Conservation (phyloP, 2,329 filamentous ascomycete species). For the Nothophoma quercina region DNA sequence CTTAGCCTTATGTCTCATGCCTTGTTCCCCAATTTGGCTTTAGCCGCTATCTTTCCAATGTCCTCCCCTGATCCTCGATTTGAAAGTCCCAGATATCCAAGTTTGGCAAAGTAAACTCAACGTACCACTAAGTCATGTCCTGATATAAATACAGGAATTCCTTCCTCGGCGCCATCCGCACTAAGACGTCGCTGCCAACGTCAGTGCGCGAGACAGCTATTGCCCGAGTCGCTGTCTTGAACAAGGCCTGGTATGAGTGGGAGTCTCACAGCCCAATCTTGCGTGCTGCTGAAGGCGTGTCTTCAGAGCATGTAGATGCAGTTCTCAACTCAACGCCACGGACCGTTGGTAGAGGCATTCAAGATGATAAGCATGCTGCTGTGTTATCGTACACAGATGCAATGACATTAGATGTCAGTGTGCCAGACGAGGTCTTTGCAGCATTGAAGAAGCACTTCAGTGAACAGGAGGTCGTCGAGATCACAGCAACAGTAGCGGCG, state of each 20-base stretch:
- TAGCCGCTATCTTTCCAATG: no score
- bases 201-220: slow-evolving; percentile 78
- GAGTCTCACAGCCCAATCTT: slow-evolving; percentile 75
- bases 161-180: slow-evolving; percentile 64
- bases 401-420: slow-evolving; percentile 78
- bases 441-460: slow-evolving; percentile 67
- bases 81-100: no score
- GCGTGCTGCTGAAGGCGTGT: slow-evolving; percentile 52
- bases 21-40: no score
- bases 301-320: slow-evolving; percentile 54
- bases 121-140: no score
- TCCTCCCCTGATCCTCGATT: no score
- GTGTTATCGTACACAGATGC: slow-evolving; percentile 79
- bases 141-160: slow-evolving; percentile 53
- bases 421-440: slow-evolving; percentile 73
- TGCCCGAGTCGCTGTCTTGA: slow-evolving; percentile 80
- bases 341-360: slow-evolving; percentile 10
- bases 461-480: slow-evolving; percentile 79
- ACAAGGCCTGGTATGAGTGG: slow-evolving; percentile 88
- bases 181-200: slow-evolving; percentile 58
- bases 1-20: no score
- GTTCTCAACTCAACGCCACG: slow-evolving; percentile 33
- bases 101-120: no score
- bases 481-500: slow-evolving; percentile 78
- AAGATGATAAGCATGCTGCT: slow-evolving; percentile 70